phyloP scores from a whole-genome alignment of 371 early-diverging fungal species.

The Circinella umbellata region DNA sequence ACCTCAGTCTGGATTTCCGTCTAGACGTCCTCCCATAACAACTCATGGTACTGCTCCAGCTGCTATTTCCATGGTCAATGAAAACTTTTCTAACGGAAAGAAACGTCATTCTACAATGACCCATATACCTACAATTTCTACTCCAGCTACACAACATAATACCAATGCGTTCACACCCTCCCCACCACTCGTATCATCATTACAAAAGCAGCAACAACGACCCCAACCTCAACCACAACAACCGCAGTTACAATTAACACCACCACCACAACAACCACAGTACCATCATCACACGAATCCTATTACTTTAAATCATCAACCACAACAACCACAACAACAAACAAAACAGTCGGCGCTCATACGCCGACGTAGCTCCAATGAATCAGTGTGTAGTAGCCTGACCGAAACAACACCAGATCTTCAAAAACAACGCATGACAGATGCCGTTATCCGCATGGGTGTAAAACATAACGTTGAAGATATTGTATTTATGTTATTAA shows the following conservation, averaged over 20 bases:
- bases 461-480: slow-evolving; percentile 33
- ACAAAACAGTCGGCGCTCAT: slow-evolving; percentile 9
- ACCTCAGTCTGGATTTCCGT: neutral
- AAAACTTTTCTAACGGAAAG: neutral
- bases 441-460: slow-evolving; percentile 31
- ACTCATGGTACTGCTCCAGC: neutral
- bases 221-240: slow-evolving; percentile 7
- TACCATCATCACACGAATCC: no score
- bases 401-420: slow-evolving; percentile 31
- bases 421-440: slow-evolving; percentile 31
- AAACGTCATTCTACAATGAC: slow-evolving; percentile 1
- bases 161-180: neutral
- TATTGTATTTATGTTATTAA: slow-evolving; percentile 52
- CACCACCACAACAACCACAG: slow-evolving; percentile 1
- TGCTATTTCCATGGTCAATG: neutral
- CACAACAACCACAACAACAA: slow-evolving; percentile 13
- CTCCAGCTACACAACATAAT: neutral
- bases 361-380: slow-evolving; percentile 38
- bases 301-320: neutral
- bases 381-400: slow-evolving; percentile 36
- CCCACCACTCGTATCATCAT: neutral
- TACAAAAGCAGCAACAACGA: neutral
- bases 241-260: slow-evolving; percentile 5
- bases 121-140: neutral
- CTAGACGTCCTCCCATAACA: neutral